phyloP scores from a whole-genome alignment of 805 yeast species.

The Limtongozyma cylindracea region DNA sequence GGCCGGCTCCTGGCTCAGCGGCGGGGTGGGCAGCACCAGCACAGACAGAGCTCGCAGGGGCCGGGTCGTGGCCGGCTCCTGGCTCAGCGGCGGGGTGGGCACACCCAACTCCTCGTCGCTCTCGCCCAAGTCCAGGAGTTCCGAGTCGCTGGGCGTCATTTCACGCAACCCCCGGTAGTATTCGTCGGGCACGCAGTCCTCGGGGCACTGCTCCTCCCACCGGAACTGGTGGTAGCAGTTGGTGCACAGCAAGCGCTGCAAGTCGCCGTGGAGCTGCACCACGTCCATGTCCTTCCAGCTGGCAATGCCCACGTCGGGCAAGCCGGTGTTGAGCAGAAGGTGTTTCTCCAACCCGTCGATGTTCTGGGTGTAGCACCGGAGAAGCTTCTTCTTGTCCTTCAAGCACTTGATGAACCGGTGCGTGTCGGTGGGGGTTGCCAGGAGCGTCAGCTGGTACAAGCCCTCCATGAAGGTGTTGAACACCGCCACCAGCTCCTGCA shows the following conservation, averaged over 20 bases:
- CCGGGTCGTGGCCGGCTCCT: too few species aligned
- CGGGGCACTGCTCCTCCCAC: slow-evolving; percentile 44
- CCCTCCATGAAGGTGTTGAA: slow-evolving; percentile 81
- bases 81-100: too few species aligned
- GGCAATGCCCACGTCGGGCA: slow-evolving; percentile 8
- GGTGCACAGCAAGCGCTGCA: slow-evolving; percentile 55
- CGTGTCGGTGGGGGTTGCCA: slow-evolving; percentile 64
- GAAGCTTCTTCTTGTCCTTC: slow-evolving; percentile 34
- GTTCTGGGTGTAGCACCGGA: slow-evolving; percentile 85
- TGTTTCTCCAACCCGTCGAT: slow-evolving; percentile 69
- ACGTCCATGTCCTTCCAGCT: slow-evolving; percentile 47
- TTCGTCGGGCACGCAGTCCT: too few species aligned
- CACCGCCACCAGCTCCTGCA: slow-evolving; percentile 33
- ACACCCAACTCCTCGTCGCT: too few species aligned
- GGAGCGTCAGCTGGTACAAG: slow-evolving; percentile 32
- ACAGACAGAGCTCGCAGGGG: too few species aligned
- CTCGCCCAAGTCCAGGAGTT: too few species aligned
- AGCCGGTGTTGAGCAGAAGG: slow-evolving; percentile 37
- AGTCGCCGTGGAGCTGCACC: slow-evolving; percentile 78
- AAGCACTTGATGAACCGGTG: slow-evolving; percentile 47
- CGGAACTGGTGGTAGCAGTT: slow-evolving; percentile 27
- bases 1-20: too few species aligned
- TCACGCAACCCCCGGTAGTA: too few species aligned
- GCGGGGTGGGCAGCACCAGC: too few species aligned
- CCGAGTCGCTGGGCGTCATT: too few species aligned